These are phyloP conservation scores for Aureobasidium zeae DNA, from an alignment of 2,329 filamentous ascomycete species.

Conservation along the genomic window DNA sequence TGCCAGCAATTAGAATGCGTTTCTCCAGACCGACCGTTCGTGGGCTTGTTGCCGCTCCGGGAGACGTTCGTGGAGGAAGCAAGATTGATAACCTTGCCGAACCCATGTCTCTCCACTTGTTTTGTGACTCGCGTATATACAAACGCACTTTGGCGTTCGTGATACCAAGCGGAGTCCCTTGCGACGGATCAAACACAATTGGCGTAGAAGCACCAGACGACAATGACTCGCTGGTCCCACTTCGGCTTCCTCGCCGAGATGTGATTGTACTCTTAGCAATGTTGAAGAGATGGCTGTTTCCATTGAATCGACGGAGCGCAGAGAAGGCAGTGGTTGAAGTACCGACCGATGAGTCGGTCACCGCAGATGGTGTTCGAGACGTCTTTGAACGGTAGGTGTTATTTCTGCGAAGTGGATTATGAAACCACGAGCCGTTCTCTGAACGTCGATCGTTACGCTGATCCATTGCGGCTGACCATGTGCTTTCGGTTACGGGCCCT, in stretches of 20 bases:
- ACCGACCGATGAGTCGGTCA: conserved; percentile 66
- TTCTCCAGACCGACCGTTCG: conserved; percentile 58
- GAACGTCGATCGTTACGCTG: conserved; percentile 39
- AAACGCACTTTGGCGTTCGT: conserved; percentile 78
- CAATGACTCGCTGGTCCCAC: conserved; percentile 50
- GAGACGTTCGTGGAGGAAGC: conserved; percentile 48
- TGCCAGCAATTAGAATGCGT: conserved; percentile 67
- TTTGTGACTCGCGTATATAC: conserved; percentile 64
- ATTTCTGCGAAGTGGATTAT: conserved; percentile 45
- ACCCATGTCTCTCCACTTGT: conserved; percentile 88
- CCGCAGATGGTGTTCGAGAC: conserved; percentile 45
- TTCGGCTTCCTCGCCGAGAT: conserved; percentile 45
- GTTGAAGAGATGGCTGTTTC: conserved; percentile 66
- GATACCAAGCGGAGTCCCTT: conserved; percentile 49
- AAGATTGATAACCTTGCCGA: conserved; percentile 76
- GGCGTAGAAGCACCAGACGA: conserved; percentile 37
- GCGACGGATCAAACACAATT: conserved; percentile 23
- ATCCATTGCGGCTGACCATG: conserved; percentile 44
- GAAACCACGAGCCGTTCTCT: conserved; percentile 40
- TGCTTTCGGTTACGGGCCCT: conserved; percentile 42
- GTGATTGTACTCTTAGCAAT: conserved; percentile 68
- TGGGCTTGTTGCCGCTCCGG: conserved; percentile 30
- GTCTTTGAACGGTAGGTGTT: conserved; percentile 47
- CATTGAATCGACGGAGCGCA: conserved; percentile 63
- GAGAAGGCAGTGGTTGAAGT: conserved; percentile 72